Base-by-base conservation (phyloP, 2,329 filamentous ascomycete species). In the Pseudogymnoascus sp. region DNA sequence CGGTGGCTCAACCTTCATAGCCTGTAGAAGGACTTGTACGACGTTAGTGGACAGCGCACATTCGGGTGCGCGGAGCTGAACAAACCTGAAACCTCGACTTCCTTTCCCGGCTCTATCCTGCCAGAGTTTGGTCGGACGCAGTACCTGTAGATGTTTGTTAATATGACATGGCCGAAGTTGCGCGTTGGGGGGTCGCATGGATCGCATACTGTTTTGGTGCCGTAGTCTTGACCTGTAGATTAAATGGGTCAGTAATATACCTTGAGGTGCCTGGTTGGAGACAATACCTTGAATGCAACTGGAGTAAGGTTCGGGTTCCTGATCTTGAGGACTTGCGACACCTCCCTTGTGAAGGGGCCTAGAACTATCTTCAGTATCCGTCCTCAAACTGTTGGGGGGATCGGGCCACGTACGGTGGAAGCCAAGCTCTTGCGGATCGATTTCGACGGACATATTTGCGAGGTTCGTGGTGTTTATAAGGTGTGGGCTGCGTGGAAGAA, bases 91-190 rank as follows among this genome's bases (percentile, higher is more conserved):
- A 99, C 93, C 77, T 97, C 92, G 69, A 99, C 93, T 76, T 90
- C 84, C 76, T 89, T 85, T 70, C 92, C 91, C 40, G 93, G 88
- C 75, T 96, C 93, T 76, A 99, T 95, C 75, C 93, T 90, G 72
- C 95, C 95, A 61, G 93, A 96, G 81, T 99, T 97, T 64, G 95
- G 93, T 72, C 95, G 88, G 64, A 97, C 93, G 76, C 95, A 97
- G 80, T 99, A 99, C 82, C 93, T 97, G 50, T 56, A 72, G 40
- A 68, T 59, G 63, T 66, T 59, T 64, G 65, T 73, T 64, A 74
- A 68, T 63, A 56, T 42, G 26, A 67, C 70, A 62, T 69, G 37
- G 64, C 29, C n/a, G 46, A 33, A 19, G 46, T 56, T 56, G 46
- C 46, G 46, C 46, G 26, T 64, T 68, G 62, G 44, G 63, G 61